phyloP scores from a whole-genome alignment of 2,329 filamentous ascomycete species.

The Claviceps maximensis region DNA sequence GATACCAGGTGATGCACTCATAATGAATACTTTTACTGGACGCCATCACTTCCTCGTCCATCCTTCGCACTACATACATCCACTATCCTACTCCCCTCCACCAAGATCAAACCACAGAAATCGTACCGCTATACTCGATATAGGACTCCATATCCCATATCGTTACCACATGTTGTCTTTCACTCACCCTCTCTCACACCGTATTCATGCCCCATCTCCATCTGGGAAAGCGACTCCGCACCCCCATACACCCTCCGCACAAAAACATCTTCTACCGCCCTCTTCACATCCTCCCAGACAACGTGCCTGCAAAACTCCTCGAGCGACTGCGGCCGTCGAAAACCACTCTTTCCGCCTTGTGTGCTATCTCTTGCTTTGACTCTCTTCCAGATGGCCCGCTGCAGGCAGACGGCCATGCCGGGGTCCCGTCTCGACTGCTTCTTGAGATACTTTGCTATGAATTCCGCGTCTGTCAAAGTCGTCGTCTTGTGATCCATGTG shows the following conservation, averaged over 20 bases:
- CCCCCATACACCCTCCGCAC: conserved; percentile 13
- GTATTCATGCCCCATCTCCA: not conserved
- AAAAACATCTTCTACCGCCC: conserved; percentile 18
- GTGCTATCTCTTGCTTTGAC: conserved; percentile 7
- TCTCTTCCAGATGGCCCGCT: conserved; percentile 17
- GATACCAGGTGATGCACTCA: no score
- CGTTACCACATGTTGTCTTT: no score
- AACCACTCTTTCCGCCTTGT: not conserved
- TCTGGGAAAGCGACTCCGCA: not conserved
- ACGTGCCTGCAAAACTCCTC: conserved; percentile 21
- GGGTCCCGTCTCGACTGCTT: conserved; percentile 24
- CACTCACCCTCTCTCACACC: no score
- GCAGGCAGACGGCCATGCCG: conserved; percentile 20
- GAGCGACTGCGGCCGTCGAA: conserved; percentile 13
- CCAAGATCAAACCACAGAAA: no score
- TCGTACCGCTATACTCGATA: no score
- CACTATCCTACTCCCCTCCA: no score
- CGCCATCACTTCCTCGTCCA: no score
- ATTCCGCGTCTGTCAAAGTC: conserved; percentile 15
- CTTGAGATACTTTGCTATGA: conserved; percentile 20
- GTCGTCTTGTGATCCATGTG: conserved; percentile 25
- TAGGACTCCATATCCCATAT: no score
- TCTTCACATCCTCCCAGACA: conserved; percentile 21
- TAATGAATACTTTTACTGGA: no score
- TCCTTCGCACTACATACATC: no score